Evolutionary conservation across 805 yeast genomes (phyloP).

Genomic region (Ogataea angusta): DNA sequence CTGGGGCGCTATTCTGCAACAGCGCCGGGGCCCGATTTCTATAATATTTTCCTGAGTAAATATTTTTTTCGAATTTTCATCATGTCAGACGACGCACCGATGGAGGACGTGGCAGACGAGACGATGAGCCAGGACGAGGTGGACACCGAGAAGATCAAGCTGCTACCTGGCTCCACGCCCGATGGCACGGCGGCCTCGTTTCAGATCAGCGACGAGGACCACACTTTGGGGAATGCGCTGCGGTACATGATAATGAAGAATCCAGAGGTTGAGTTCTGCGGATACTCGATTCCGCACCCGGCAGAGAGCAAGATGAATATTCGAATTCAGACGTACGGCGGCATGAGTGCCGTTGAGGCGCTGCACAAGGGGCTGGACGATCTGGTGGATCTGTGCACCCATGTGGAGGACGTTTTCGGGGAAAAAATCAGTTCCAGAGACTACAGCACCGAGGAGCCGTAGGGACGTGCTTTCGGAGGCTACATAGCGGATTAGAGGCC

Average conservation of each 20-base stretch:
- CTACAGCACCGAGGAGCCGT: constrained; percentile 49
- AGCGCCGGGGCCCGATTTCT: background rate
- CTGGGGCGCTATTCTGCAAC: no score
- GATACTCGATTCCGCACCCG: constrained; percentile 98
- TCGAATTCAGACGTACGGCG: constrained; percentile 91
- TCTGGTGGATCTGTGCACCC: constrained; percentile 75
- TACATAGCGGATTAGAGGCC: background rate
- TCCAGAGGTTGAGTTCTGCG: constrained; percentile 97
- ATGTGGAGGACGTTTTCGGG: constrained; percentile 74
- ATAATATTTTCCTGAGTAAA: background rate
- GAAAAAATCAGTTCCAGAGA: constrained; percentile 61
- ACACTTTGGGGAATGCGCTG: constrained; percentile 90
- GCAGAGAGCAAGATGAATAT: constrained; percentile 86
- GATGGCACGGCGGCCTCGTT: constrained; percentile 95
- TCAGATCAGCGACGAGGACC: constrained; percentile 91
- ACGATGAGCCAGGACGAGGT: constrained; percentile 36
- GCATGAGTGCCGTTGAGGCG: constrained; percentile 85
- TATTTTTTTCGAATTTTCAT: background rate
- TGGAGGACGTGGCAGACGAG: constrained; percentile 20
- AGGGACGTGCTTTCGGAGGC: background rate
- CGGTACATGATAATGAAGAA: constrained; percentile 95
- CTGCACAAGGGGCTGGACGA: constrained; percentile 88
- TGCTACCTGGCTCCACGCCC: constrained; percentile 83
- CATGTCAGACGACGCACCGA: constrained; percentile 15
- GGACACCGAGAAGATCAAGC: constrained; percentile 55